Evolutionary conservation across 2,329 filamentous ascomycete species (phyloP), one percentile per base, ranked within the genome.

Genomic region (Aspergillus spinulosporus): DNA sequence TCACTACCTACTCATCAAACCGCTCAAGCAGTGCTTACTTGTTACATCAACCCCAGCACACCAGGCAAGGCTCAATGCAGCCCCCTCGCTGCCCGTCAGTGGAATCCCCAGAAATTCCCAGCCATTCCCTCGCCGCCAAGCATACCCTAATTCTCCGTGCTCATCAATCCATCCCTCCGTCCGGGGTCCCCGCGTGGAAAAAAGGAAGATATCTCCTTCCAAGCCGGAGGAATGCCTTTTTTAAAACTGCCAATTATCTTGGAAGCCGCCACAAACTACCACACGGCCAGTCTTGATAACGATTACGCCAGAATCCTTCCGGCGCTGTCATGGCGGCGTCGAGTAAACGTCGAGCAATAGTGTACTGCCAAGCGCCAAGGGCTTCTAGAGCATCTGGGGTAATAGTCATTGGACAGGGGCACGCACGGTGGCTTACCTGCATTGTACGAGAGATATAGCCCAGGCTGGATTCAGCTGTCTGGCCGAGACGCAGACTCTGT

Each of bases 131-230:
- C 21, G 21, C 21, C 44, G 44, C 44, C 44, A 46, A 46, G 44
- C 28, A 5, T 12, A 21, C 21, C 21, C 21, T n/a, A 11, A 31
- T 32, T 28, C 29, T 26, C 32, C 14, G 5, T 42, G 5, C 9
- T 11, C n/a, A 6, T 21, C 5, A 42, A 5, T n/a, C 3, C n/a
- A 14, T 26, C 44, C 44, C 12, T 46, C 44, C 26, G 44, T 32
- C 44, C 44, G 44, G 44, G 44, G 44, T 44, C 44, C 44, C 44
- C 44, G 29, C 44, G n/a, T 32, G 44, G 28, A 32, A n/a, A 14
- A 46, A 46, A 32, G 44, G 28, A 46, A 14, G 28, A 12, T 15
- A 40, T n/a, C n/a, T 5, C 21, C 21, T 21, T 5, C 37, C 5
- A 46, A 32, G 0, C 7, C 44, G 44, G 44, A 31, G 26, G 28